These are phyloP conservation scores for Eustoma russellianum DNA, from an alignment of 257 asterid species.

Conservation along the genomic window DNA sequence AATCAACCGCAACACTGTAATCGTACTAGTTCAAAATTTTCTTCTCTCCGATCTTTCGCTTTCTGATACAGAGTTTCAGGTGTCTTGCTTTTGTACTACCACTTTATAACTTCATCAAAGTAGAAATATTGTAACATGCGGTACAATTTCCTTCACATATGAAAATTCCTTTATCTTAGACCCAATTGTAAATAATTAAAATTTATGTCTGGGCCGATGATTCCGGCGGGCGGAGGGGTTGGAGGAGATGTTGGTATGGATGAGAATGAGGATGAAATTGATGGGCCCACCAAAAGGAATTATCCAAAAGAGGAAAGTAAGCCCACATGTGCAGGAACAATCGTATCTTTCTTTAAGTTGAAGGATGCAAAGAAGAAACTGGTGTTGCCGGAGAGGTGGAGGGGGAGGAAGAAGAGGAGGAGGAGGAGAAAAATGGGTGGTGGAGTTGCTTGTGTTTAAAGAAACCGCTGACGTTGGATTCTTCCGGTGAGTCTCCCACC, in stretches of 20 bases:
- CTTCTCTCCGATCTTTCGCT: not conserved
- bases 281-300: constrained; percentile 13
- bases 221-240: constrained; percentile 3
- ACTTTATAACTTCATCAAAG: not conserved
- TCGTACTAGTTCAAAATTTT: not conserved
- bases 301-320: constrained; percentile 16
- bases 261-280: constrained; percentile 2
- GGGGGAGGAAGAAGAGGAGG: constrained; percentile 33
- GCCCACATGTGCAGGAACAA: constrained; percentile 28
- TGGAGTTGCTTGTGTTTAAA: constrained; percentile 37
- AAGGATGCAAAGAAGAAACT: constrained; percentile 35
- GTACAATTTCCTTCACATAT: constrained; percentile 9
- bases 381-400: constrained; percentile 15
- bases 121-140: constrained; percentile 5
- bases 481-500: constrained; percentile 62
- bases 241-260: not conserved
- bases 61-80: constrained; percentile 2
- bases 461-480: constrained; percentile 43
- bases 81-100: not conserved
- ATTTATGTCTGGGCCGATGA: constrained; percentile 52
- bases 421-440: constrained; percentile 11
- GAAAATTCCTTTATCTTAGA: not conserved
- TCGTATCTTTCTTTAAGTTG: constrained; percentile 22
- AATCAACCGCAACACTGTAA: no score
- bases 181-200: not conserved